Base-by-base conservation (phyloP, 257 asterid species). In the Rhazya stricta region DNA sequence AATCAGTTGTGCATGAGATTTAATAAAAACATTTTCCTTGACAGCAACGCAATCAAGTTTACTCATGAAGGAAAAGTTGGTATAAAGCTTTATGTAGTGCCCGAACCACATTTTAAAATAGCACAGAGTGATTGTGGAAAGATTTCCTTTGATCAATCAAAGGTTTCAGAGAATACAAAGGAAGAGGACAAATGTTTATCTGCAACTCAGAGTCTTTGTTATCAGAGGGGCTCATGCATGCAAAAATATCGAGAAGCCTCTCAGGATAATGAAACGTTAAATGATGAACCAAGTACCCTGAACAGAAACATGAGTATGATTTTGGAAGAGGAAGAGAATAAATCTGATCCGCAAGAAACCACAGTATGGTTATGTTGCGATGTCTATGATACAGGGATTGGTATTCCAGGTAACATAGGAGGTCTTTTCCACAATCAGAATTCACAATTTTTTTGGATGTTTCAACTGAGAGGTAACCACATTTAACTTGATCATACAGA, bases 41-140 rank as follows among this genome's bases (percentile, higher is more conserved):
- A 66, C 89, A 93, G 97, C 89, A 93, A 93, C 75, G 92, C 98
- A 43, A 81, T 93, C 83, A 93, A 93, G 83, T 93, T 93, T 78
- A 93, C 98, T 61, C 98, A 88, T 61, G 97, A 93, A 77, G 98
- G 98, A 53, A 91, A 86, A 80, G 98, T 93, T 62, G 95, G 93
- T 56, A 86, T 93, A 81, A 89, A 86, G 80, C 89, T 93, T 39
- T 91, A 86, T 51, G 91, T 91, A 77, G 89, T 91, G 29, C 41
- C 83, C 12, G 88, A 84, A 83, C 96, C 90, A 67, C 41, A 32
- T 27, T 46, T 23, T 67, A 78, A 57, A 34, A 63, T 60, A 77
- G 77, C 73, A 69, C 85, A 84, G 77, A 88, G 72, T 67, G 36
- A 76, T 63, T 75, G 61, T 43, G 76, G 74, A 78, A 75, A 69